Evolutionary conservation across 2,329 filamentous ascomycete species (phyloP).

Genomic region (Aspergillus flavus): DNA sequence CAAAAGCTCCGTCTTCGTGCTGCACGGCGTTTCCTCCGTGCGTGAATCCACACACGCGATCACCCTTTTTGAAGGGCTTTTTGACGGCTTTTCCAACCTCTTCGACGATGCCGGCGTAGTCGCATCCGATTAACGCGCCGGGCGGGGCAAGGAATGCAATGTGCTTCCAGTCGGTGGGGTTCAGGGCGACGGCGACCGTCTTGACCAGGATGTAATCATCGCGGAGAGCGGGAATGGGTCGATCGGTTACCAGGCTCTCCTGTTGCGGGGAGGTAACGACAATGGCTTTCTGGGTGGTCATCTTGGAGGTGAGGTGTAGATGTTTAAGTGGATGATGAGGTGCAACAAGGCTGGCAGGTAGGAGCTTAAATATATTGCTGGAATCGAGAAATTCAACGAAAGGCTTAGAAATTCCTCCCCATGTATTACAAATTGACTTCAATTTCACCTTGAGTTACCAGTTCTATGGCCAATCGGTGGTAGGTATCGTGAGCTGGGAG

Average conservation of each 20-base stretch:
- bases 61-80: conserved; percentile 51
- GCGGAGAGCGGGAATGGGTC: conserved; percentile 44
- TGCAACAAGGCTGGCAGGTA: not conserved
- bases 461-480: not conserved
- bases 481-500: not conserved
- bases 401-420: not conserved
- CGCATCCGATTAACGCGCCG: conserved; percentile 52
- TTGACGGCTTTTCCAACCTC: conserved; percentile 53
- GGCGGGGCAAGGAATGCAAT: conserved; percentile 36
- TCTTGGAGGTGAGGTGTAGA: not conserved
- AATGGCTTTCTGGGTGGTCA: conserved; percentile 36
- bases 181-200: conserved; percentile 54
- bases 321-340: too few species aligned
- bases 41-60: conserved; percentile 54
- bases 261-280: conserved; percentile 32
- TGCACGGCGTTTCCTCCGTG: conserved; percentile 48
- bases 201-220: conserved; percentile 58
- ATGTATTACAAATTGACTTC: not conserved
- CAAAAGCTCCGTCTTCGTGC: conserved; percentile 56
- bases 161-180: conserved; percentile 61
- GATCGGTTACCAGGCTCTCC: conserved; percentile 10
- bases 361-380: not conserved
- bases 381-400: not conserved
- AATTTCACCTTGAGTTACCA: too few species aligned
- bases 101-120: conserved; percentile 58